Conservation (phyloP, 179 eudicot species). For the Vitellaria paradoxa region DNA sequence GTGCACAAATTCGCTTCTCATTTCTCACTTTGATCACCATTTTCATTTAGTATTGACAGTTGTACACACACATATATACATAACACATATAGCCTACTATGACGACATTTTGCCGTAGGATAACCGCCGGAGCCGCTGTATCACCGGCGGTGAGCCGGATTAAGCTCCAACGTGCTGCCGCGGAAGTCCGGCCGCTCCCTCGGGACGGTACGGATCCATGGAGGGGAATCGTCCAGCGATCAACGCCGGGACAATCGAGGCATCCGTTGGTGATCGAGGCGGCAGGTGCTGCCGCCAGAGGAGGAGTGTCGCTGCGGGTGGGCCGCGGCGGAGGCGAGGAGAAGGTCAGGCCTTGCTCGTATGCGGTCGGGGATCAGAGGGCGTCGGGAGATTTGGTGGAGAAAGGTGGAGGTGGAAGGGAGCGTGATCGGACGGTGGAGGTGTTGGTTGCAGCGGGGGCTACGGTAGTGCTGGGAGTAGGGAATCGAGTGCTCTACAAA, state of each 20-base stretch:
- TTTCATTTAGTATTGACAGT: too few species aligned
- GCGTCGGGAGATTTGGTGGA: slow-evolving; percentile 8
- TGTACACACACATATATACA: background rate
- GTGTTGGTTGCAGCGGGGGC: slow-evolving; percentile 59
- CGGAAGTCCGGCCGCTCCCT: slow-evolving; percentile 1
- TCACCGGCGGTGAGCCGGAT: slow-evolving; percentile 13
- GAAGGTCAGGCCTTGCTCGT: slow-evolving; percentile 15
- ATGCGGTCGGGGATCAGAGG: slow-evolving; percentile 5
- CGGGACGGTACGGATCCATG: background rate
- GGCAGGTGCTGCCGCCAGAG: background rate
- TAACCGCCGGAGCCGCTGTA: slow-evolving; percentile 30
- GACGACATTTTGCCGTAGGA: slow-evolving; percentile 26
- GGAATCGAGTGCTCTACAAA: slow-evolving; percentile 85
- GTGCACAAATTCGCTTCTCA: background rate
- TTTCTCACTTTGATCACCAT: background rate
- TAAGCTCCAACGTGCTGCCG: slow-evolving; percentile 7
- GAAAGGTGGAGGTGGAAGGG: background rate
- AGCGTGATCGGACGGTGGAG: slow-evolving; percentile 36
- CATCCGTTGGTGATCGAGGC: slow-evolving; percentile 16
- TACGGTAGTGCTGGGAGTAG: slow-evolving; percentile 88
- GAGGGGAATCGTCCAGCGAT: slow-evolving; percentile 4
- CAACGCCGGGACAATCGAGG: slow-evolving; percentile 1
- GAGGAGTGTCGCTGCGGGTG: slow-evolving; percentile 7
- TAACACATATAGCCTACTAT: background rate
- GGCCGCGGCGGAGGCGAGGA: slow-evolving; percentile 15